phyloP scores from a whole-genome alignment of 148 eudicot genomes.

The Rhododendron mucronatum region DNA sequence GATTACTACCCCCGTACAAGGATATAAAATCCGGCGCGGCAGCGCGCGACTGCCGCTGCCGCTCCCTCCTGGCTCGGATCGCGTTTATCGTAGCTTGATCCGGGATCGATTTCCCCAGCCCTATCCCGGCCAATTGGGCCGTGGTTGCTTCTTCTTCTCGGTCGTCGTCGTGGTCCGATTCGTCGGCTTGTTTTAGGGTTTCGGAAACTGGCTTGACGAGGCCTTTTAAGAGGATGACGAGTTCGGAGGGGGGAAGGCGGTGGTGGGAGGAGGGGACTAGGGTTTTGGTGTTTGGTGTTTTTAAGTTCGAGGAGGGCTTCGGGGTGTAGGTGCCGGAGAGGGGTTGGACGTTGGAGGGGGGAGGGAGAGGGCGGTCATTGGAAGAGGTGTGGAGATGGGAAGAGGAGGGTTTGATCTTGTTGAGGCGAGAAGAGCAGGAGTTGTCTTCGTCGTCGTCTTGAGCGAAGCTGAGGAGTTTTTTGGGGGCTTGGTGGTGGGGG shows the following conservation, averaged over 20 bases:
- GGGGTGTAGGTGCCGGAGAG: conserved; percentile 73
- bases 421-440: conserved; percentile 29
- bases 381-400: conserved; percentile 33
- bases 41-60: conserved; percentile 51
- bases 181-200: conserved; percentile 14
- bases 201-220: conserved; percentile 39
- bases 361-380: conserved; percentile 43
- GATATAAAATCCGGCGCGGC: conserved; percentile 85
- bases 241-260: conserved; percentile 2
- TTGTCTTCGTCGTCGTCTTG: conserved; percentile 53
- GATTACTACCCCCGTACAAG: conserved; percentile 81
- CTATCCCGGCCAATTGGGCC: conserved; percentile 28
- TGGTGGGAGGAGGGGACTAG: conserved; percentile 24
- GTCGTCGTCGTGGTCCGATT: conserved; percentile 16
- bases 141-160: conserved; percentile 21
- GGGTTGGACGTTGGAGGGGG: conserved; percentile 56
- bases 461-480: conserved; percentile 70
- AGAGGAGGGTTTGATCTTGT: conserved; percentile 28
- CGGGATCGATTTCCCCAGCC: conserved; percentile 30
- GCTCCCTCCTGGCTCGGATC: conserved; percentile 63
- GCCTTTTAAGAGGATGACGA: conserved; percentile 70
- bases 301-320: conserved; percentile 86
- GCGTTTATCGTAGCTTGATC: conserved; percentile 69
- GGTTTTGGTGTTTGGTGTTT: conserved; percentile 67
- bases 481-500: conserved; percentile 35